Conservation (phyloP, 331 rosid species). For the Pyracantha coccinea region DNA sequence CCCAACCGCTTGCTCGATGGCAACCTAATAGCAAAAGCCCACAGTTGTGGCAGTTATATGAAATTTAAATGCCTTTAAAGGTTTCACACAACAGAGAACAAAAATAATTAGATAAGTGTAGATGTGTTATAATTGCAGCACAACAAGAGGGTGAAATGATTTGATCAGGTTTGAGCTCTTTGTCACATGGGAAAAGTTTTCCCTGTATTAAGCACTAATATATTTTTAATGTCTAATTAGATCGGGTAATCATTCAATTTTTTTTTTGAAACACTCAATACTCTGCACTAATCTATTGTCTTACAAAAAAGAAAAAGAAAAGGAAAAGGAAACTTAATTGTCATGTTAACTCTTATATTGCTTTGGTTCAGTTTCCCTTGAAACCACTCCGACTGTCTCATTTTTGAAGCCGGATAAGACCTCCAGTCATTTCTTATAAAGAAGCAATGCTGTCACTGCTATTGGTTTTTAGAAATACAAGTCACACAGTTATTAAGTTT, state of each 20-base stretch:
- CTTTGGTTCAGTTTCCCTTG: neutral
- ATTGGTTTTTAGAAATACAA: neutral
- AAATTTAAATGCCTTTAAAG: neutral
- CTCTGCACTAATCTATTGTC: neutral
- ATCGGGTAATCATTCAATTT: too few relatives aligned
- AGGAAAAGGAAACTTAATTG: neutral
- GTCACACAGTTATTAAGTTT: neutral
- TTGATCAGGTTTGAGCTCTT: neutral
- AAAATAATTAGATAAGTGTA: neutral
- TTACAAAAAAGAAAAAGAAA: neutral
- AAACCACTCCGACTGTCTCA: neutral
- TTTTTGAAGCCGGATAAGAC: neutral
- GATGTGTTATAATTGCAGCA: neutral
- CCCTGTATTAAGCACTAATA: too few relatives aligned
- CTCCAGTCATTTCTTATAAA: neutral
- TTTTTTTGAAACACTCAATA: neutral
- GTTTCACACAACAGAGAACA: neutral
- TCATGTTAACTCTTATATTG: neutral
- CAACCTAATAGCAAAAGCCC: neutral
- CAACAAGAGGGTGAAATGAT: neutral
- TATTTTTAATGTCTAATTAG: too few relatives aligned
- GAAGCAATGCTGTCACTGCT: neutral
- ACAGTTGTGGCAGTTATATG: neutral
- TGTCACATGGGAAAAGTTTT: neutral
- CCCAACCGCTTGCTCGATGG: neutral